These are phyloP conservation scores for Hagleromyces aurorensis DNA, from an alignment of 805 yeast species.

Conservation along the genomic window DNA sequence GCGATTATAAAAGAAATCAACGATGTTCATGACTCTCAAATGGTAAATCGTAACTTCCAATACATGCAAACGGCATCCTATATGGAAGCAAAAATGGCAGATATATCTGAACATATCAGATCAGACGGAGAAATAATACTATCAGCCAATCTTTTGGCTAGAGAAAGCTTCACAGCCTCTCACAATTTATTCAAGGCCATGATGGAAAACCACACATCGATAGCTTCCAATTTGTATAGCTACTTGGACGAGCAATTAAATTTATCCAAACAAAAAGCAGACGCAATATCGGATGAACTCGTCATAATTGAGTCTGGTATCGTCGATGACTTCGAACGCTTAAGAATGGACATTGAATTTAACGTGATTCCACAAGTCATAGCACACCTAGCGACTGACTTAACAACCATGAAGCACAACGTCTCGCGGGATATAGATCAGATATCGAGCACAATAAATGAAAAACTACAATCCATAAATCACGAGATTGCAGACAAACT, in stretches of 20 bases:
- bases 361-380: slow-evolving; percentile 8
- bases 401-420: slow-evolving; percentile 29
- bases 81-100: too few relatives aligned
- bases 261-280: too few relatives aligned
- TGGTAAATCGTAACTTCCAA: too few relatives aligned
- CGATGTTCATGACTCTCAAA: too few relatives aligned
- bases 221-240: too few relatives aligned
- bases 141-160: background rate
- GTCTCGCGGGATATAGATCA: slow-evolving; percentile 11
- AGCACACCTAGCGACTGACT: slow-evolving; percentile 20
- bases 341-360: slow-evolving; percentile 6
- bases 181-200: background rate
- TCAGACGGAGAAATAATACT: background rate
- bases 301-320: slow-evolving; percentile 9
- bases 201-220: too few relatives aligned
- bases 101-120: too few relatives aligned
- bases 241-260: too few relatives aligned
- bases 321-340: slow-evolving; percentile 7
- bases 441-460: slow-evolving; percentile 6
- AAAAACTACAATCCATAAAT: slow-evolving; percentile 16
- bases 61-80: too few relatives aligned
- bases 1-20: too few relatives aligned
- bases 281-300: slow-evolving; percentile 7
- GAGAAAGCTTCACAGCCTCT: slow-evolving; percentile 3
- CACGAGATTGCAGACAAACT: slow-evolving; percentile 10